Evolutionary conservation across 2,329 filamentous ascomycete genomes (phyloP).

Genomic region (Hypoxylon sp.): DNA sequence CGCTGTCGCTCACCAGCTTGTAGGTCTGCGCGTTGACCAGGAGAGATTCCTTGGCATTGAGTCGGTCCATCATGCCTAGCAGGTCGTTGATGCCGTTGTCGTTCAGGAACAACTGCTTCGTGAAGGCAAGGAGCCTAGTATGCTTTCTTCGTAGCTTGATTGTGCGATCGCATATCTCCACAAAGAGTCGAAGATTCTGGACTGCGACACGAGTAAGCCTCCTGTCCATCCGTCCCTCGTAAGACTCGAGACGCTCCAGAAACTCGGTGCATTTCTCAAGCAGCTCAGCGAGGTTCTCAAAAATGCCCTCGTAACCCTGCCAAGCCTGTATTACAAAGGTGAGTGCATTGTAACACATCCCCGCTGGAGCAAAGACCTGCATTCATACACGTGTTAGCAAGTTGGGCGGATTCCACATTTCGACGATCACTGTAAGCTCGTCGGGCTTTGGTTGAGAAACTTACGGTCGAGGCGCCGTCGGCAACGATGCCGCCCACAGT

Average conservation of each 20-base stretch:
- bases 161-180: constrained; percentile 47
- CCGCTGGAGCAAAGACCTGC: constrained; percentile 48
- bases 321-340: constrained; percentile 50
- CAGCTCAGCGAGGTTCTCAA: constrained; percentile 46
- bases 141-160: constrained; percentile 46
- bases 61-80: constrained; percentile 46
- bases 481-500: constrained; percentile 48
- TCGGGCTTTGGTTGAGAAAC: constrained; percentile 4
- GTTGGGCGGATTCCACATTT: neutral
- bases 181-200: constrained; percentile 49
- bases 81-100: constrained; percentile 48
- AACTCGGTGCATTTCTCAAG: constrained; percentile 48
- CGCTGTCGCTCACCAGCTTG: constrained; percentile 46
- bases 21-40: constrained; percentile 48
- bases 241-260: constrained; percentile 47
- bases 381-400: constrained; percentile 12
- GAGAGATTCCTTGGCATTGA: constrained; percentile 46
- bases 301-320: constrained; percentile 48
- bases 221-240: constrained; percentile 46
- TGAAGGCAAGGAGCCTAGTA: constrained; percentile 42
- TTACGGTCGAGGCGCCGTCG: constrained; percentile 41
- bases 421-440: neutral
- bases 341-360: constrained; percentile 49
- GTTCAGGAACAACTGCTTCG: constrained; percentile 48
- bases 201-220: constrained; percentile 46